These are phyloP conservation scores for Cryphonectria nitschkei DNA, from an alignment of 2,329 filamentous ascomycete genomes.

Conservation along the genomic window DNA sequence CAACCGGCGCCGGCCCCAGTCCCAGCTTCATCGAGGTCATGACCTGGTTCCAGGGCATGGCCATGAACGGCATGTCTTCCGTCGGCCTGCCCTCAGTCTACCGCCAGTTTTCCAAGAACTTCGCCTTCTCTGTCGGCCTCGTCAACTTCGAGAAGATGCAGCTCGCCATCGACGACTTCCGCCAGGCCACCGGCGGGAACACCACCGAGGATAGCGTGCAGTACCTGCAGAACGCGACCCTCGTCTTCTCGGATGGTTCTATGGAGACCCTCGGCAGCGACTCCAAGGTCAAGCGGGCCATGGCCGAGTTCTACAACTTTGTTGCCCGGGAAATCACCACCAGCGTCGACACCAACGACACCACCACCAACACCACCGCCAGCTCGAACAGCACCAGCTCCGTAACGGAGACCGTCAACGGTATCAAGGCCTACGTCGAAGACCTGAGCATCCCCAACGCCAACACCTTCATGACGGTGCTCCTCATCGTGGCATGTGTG, in stretches of 20 bases:
- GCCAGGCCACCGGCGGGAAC: slow-evolving; percentile 80
- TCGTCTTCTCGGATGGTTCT: slow-evolving; percentile 69
- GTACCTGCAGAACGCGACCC: slow-evolving; percentile 74
- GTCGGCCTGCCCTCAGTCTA: slow-evolving; percentile 88
- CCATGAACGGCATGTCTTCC: slow-evolving; percentile 94
- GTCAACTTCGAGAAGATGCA: slow-evolving; percentile 84
- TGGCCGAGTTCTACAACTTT: slow-evolving; percentile 53
- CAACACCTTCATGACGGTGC: slow-evolving; percentile 95
- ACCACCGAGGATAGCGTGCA: slow-evolving; percentile 77
- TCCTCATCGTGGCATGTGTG: slow-evolving; percentile 85
- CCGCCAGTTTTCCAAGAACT: slow-evolving; percentile 88
- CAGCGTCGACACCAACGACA: slow-evolving; percentile 44
- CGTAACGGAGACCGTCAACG: slow-evolving; percentile 62
- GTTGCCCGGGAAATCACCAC: slow-evolving; percentile 57
- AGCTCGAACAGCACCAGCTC: slow-evolving; percentile 29
- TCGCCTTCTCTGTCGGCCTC: slow-evolving; percentile 86
- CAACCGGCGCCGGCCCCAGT: slow-evolving; percentile 64
- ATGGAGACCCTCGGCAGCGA: slow-evolving; percentile 45
- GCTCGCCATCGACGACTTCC: slow-evolving; percentile 80
- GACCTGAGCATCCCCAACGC: slow-evolving; percentile 81
- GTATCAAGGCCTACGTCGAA: slow-evolving; percentile 83
- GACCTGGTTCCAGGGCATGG: slow-evolving; percentile 90
- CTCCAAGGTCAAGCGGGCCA: slow-evolving; percentile 58
- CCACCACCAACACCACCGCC: slow-evolving; percentile 27
- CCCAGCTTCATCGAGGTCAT: slow-evolving; percentile 86